Conservation (phyloP, 1,284 basidiomycete species). For the Caloboletus inedulis region DNA sequence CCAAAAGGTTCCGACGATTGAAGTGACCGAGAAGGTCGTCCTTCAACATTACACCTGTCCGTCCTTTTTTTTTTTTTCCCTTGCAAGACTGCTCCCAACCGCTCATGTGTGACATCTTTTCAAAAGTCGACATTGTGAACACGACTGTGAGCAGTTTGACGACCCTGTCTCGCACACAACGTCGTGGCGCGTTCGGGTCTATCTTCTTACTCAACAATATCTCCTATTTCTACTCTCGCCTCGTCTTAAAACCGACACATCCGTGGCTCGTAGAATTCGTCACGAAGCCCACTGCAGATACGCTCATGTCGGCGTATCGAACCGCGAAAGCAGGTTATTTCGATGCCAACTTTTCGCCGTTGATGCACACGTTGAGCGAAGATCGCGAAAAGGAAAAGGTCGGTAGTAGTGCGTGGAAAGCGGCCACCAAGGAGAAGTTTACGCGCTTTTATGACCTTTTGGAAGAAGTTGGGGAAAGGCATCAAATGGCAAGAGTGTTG, state of each 20-base stretch:
- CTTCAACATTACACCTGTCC: slow-evolving; percentile 72
- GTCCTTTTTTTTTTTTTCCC: slow-evolving; percentile 31
- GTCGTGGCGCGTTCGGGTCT: slow-evolving; percentile 63
- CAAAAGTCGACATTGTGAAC: slow-evolving; percentile 63
- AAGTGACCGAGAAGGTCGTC: slow-evolving; percentile 56
- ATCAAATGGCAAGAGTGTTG: slow-evolving; percentile 62
- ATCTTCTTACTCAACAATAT: slow-evolving; percentile 79
- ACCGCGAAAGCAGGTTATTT: slow-evolving; percentile 79
- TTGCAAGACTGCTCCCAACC: not conserved
- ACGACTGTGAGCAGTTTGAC: slow-evolving; percentile 58
- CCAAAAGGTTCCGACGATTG: slow-evolving; percentile 39
- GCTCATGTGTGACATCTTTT: not conserved
- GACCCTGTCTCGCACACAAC: slow-evolving; percentile 58
- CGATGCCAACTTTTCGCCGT: slow-evolving; percentile 72
- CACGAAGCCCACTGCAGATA: slow-evolving; percentile 57
- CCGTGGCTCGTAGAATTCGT: slow-evolving; percentile 47
- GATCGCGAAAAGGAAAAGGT: slow-evolving; percentile 58
- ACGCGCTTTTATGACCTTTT: slow-evolving; percentile 73
- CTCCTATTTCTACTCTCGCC: slow-evolving; percentile 57
- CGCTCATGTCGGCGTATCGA: slow-evolving; percentile 64
- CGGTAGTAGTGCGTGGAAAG: slow-evolving; percentile 44
- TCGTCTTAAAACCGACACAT: slow-evolving; percentile 51
- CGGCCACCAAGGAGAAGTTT: slow-evolving; percentile 74
- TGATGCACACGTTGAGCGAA: slow-evolving; percentile 69
- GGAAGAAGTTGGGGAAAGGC: slow-evolving; percentile 73